Conservation (phyloP, 1,284 basidiomycete genomes). For the Cryptococcus sp. region DNA sequence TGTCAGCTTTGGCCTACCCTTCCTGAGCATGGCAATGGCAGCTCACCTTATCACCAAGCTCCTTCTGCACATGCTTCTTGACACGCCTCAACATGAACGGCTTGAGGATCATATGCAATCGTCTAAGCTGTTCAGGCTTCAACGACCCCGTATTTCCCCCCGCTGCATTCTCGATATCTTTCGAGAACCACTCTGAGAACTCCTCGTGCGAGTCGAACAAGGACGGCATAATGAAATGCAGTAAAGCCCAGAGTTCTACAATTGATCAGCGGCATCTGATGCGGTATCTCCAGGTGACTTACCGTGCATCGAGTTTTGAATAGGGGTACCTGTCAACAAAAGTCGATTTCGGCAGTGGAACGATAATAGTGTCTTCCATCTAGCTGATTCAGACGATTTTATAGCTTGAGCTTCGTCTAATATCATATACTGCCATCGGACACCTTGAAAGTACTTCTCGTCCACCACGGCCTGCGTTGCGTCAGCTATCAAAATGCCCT, state of each 20-base stretch:
- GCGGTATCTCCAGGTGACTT: too few relatives aligned
- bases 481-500: constrained; percentile 1
- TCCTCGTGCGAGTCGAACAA: constrained; percentile 99
- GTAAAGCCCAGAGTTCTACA: constrained; percentile 93
- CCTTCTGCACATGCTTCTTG: constrained; percentile 98
- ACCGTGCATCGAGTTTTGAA: constrained; percentile 99
- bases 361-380: constrained; percentile 95
- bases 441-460: constrained; percentile 94
- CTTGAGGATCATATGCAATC: constrained; percentile 98
- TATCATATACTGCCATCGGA: constrained; percentile 99
- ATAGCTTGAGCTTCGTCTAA: constrained; percentile 99
- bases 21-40: neutral
- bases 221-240: constrained; percentile 99
- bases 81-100: constrained; percentile 98
- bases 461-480: constrained; percentile 81
- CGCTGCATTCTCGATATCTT: constrained; percentile 95
- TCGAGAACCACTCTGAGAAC: constrained; percentile 99
- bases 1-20: neutral
- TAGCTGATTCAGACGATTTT: constrained; percentile 93
- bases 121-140: constrained; percentile 91
- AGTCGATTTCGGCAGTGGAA: constrained; percentile 96
- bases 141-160: constrained; percentile 64
- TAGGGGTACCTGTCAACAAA: constrained; percentile 93
- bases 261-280: too few relatives aligned
- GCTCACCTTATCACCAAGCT: constrained; percentile 93